Evolutionary conservation across 139 green algal genomes (phyloP).

Genomic region (Auxenochlorella pyrenoidosa): DNA sequence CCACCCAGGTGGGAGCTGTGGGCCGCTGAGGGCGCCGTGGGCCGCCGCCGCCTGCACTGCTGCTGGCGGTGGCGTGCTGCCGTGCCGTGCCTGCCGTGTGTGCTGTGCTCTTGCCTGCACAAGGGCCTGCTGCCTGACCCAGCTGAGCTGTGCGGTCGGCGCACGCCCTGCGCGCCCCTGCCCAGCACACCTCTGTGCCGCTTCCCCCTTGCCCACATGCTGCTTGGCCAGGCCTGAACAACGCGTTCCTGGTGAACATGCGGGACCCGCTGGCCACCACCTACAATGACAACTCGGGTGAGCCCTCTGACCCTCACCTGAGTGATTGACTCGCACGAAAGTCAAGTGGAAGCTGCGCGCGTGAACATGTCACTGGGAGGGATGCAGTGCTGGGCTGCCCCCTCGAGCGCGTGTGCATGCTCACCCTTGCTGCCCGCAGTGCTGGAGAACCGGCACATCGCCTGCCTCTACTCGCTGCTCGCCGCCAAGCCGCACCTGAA

Average conservation of each 20-base stretch:
- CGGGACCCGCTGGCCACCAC: constrained; percentile 55
- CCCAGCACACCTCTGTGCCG: neutral
- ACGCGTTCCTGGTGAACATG: constrained; percentile 68
- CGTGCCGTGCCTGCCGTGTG: neutral
- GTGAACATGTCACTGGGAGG: too few relatives aligned
- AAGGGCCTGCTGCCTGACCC: too few relatives aligned
- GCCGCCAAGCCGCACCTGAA: constrained; percentile 38
- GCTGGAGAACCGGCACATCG: constrained; percentile 66
- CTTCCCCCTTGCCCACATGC: neutral
- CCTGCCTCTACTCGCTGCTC: constrained; percentile 60
- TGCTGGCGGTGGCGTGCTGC: neutral
- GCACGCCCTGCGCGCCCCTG: neutral
- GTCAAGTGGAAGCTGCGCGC: too few relatives aligned
- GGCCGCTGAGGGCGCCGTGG: too few relatives aligned
- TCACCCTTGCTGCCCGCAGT: constrained; percentile 11
- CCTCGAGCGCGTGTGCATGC: too few relatives aligned
- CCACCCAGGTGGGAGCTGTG: constrained; percentile 57
- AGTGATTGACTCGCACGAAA: too few relatives aligned
- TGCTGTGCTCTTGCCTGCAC: neutral
- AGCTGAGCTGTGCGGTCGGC: too few relatives aligned
- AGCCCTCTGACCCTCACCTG: neutral
- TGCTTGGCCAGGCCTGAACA: constrained; percentile 60
- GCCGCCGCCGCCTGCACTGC: too few relatives aligned
- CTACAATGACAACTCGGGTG: constrained; percentile 71
- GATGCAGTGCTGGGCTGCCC: too few relatives aligned